phyloP scores from a whole-genome alignment of 306 rosid genomes.

The Boehmeria nivea region DNA sequence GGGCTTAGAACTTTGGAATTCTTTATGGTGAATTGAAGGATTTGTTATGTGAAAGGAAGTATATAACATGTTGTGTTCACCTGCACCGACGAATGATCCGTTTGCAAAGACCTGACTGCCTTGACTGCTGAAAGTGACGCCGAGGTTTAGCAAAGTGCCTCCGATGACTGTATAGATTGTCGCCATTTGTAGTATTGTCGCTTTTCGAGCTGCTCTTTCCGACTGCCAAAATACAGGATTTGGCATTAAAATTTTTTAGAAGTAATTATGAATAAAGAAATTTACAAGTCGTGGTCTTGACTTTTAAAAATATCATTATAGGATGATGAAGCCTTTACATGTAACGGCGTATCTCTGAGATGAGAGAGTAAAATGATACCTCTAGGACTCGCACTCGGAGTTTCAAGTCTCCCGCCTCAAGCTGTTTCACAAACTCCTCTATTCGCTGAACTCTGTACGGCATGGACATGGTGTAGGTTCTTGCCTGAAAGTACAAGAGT shows the following conservation, averaged over 20 bases:
- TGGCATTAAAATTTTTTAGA: background rate
- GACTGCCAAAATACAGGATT: conserved; percentile 41
- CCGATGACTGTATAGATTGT: conserved; percentile 74
- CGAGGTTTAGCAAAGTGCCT: conserved; percentile 76
- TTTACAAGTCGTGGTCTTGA: too few relatives aligned
- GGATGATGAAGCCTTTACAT: background rate
- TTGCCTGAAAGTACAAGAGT: conserved; percentile 45
- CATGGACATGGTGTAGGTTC: conserved; percentile 85
- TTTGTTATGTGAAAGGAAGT: background rate
- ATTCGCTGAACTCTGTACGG: conserved; percentile 90
- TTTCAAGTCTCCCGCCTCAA: conserved; percentile 82
- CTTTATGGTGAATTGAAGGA: background rate
- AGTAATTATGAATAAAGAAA: background rate
- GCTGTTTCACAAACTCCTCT: conserved; percentile 83
- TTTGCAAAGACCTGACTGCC: conserved; percentile 62
- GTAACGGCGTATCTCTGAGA: too few relatives aligned
- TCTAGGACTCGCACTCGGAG: conserved; percentile 93
- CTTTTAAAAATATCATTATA: background rate
- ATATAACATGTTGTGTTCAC: conserved; percentile 29
- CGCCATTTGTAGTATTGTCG: conserved; percentile 78
- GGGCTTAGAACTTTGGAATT: background rate
- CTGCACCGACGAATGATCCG: conserved; percentile 87
- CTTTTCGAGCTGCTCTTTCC: conserved; percentile 90
- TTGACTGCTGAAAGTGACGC: conserved; percentile 67
- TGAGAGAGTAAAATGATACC: conserved; percentile 35